Percentiles rank a stretch among this genome's conserved stretches.
phyloP scores from a whole-genome alignment of 2,329 filamentous ascomycete genomes.

The Curvularia lunata region DNA sequence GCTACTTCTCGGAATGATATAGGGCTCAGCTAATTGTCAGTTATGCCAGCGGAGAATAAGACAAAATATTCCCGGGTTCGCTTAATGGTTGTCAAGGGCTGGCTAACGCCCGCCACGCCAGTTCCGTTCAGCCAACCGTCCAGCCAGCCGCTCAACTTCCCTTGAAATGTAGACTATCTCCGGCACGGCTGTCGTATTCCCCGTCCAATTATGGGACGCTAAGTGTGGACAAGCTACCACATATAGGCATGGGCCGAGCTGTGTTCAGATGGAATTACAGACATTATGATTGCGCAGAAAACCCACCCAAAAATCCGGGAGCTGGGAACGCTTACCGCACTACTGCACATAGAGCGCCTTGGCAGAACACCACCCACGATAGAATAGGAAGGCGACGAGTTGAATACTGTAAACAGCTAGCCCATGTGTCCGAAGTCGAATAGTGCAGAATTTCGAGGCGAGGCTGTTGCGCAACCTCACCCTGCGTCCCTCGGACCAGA shows the following conservation, averaged over 20 bases:
- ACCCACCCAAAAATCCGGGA: slow-evolving; percentile 11
- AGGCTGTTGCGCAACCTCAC: slow-evolving; percentile 1
- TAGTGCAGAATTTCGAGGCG: not conserved
- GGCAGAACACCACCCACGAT: slow-evolving; percentile 9
- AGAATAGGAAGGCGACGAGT: slow-evolving; percentile 14
- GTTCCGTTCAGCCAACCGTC: not conserved
- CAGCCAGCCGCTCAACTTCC: slow-evolving; percentile 3
- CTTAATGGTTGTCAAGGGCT: slow-evolving; percentile 7
- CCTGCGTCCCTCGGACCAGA: not conserved
- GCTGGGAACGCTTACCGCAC: slow-evolving; percentile 14
- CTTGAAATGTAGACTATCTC: slow-evolving; percentile 1
- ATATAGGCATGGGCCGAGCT: slow-evolving; percentile 1
- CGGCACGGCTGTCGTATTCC: slow-evolving; percentile 8
- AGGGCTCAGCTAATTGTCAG: not conserved
- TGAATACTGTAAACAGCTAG: slow-evolving; percentile 5
- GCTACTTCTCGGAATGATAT: not conserved
- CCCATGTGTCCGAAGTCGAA: not conserved
- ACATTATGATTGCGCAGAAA: slow-evolving; percentile 10
- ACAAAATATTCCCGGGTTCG: slow-evolving; percentile 6
- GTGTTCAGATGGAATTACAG: slow-evolving; percentile 3
- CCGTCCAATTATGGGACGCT: slow-evolving; percentile 8
- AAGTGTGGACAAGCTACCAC: slow-evolving; percentile 1
- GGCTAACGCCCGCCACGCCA: not conserved
- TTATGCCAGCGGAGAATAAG: slow-evolving; percentile 10
- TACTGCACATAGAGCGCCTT: slow-evolving; percentile 4